Conservation (phyloP, 1,284 basidiomycete species). For the Peniophora sp. region DNA sequence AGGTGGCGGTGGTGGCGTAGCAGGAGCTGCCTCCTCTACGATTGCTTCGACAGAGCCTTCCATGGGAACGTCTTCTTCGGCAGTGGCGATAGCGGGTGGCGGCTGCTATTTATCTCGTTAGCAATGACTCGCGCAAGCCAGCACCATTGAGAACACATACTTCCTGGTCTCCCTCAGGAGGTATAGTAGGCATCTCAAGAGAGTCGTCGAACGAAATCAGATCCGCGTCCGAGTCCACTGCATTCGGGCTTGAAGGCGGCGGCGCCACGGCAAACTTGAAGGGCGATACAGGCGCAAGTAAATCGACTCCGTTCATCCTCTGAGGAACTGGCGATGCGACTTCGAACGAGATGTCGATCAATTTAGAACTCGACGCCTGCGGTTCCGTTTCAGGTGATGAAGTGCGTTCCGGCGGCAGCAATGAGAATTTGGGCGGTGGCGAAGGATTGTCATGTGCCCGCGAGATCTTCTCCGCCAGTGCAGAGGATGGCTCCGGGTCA, state of each 20-base stretch:
- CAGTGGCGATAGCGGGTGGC: not conserved
- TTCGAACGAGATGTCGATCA: not conserved
- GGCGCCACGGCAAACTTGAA: not conserved
- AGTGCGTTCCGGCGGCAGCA: not conserved
- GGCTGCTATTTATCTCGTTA: not conserved
- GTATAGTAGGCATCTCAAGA: not conserved
- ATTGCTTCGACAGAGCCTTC: not conserved
- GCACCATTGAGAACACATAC: too few relatives aligned
- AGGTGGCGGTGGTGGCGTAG: not conserved
- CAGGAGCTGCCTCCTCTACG: not conserved
- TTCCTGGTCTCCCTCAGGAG: too few relatives aligned
- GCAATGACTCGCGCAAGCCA: too few relatives aligned
- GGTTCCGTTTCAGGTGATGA: not conserved
- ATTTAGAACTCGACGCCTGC: not conserved
- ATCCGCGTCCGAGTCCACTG: not conserved
- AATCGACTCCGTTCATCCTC: not conserved
- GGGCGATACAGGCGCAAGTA: not conserved
- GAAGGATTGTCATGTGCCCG: constrained; percentile 69
- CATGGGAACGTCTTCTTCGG: not conserved
- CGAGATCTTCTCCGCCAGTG: constrained; percentile 53
- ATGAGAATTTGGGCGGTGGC: constrained; percentile 43
- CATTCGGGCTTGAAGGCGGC: not conserved
- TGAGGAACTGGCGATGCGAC: not conserved
- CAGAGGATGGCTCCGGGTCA: constrained; percentile 52
- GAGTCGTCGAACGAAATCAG: constrained; percentile 3